Conservation (phyloP, 495 filamentous ascomycete genomes). For the Evernia prunastri region DNA sequence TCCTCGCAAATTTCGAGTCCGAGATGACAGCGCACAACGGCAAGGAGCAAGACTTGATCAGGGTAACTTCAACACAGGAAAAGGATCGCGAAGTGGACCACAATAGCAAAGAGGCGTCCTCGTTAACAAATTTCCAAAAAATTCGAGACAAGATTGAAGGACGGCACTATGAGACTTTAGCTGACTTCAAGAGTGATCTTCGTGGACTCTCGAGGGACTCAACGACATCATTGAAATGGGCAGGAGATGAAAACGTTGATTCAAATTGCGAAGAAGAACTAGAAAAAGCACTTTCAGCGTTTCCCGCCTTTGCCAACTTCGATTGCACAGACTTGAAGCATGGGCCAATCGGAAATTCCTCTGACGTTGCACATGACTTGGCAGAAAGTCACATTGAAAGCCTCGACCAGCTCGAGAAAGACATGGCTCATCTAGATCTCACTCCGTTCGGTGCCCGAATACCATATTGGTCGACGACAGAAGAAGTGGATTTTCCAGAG, state of each 20-base stretch:
- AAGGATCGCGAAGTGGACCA: not conserved
- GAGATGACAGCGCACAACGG: not conserved
- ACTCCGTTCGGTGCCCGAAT: not conserved
- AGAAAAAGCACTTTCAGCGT: not conserved
- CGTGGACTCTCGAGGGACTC: not conserved
- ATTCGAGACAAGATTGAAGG: not conserved
- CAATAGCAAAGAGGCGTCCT: not conserved
- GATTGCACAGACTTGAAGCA: not conserved
- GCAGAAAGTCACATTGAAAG: not conserved
- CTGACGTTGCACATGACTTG: too few species aligned
- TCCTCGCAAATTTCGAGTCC: not conserved
- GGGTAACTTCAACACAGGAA: not conserved
- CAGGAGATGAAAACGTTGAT: not conserved
- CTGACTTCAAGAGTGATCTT: constrained; percentile 13
- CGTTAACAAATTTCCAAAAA: not conserved
- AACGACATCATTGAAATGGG: not conserved
- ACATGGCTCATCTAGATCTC: not conserved
- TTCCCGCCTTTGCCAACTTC: constrained; percentile 10
- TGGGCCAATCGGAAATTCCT: not conserved
- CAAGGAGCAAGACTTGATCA: too few species aligned
- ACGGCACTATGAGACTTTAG: constrained; percentile 4
- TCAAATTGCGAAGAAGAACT: not conserved
- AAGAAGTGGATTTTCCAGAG: constrained; percentile 8
- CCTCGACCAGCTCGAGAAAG: not conserved
- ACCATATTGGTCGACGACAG: constrained; percentile 13